Base-by-base conservation (phyloP, 768 basidiomycete genomes). In the Rhizopogon rudus region DNA sequence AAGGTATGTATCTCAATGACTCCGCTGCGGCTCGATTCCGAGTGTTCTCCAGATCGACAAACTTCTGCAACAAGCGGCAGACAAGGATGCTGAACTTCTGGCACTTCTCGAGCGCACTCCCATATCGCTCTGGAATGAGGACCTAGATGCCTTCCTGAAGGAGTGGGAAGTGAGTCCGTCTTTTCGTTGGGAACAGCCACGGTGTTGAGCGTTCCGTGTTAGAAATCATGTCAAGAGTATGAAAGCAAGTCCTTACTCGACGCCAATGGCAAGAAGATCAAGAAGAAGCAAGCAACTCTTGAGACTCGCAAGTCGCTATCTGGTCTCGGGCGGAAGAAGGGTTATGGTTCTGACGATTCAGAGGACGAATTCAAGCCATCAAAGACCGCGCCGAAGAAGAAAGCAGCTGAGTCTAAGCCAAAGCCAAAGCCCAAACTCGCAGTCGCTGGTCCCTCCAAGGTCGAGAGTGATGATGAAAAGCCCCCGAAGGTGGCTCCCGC, bases 71-170 rank as follows among this genome's bases (percentile, higher is more conserved):
- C 92, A 93, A 76, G 86, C 89, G 1, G 81, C 79, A 40, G 84
- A 84, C 57, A 96, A 96, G 71, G 91, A 96, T 70, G 64, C 68
- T 3, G 94, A 98, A 67, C 77, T 98, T 25, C 75, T 93, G 22
- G 74, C 65, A 3, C 77, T 98, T 39, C 83, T 98, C 20, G 81
- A 87, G 59, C 84, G 86, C 57, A 83, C 83, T 0, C 91, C 93
- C 0, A 84, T 82, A 57, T 82, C 89, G 58, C 75, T 99, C 59
- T 99, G 96, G 96, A 90, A 93, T 63, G 74, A 76, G 8, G 96
- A 99, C 63, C 75, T 99, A 16, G 92, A 97, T 61, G 73, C 67
- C 39, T 95, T 98, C 78, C 67, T 93, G 41, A 78, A 71, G 29
- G 85, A 88, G 67, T 98, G 93, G 93, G 80, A 89, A 72, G 95